Percentiles rank a stretch among this genome's conserved stretches.
These are phyloP conservation scores for Gnomoniopsis sp. DNA, from an alignment of 2,329 filamentous ascomycete species.

Conservation along the genomic window DNA sequence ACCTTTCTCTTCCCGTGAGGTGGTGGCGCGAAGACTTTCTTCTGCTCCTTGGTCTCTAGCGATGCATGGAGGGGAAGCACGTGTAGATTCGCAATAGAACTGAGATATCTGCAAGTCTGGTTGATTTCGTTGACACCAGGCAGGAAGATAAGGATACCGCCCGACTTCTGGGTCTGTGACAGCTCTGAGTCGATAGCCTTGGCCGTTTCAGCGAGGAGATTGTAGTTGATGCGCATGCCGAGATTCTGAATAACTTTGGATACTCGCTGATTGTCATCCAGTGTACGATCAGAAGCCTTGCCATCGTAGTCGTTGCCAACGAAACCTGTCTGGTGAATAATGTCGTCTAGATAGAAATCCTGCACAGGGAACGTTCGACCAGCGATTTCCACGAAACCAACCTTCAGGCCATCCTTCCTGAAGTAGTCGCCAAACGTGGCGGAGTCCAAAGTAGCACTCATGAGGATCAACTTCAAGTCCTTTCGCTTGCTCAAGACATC, in stretches of 20 bases:
- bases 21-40: conserved; percentile 74
- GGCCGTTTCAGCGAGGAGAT: conserved; percentile 76
- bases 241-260: conserved; percentile 69
- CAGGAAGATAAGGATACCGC: conserved; percentile 92
- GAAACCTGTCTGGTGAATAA: conserved; percentile 77
- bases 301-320: conserved; percentile 40
- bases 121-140: conserved; percentile 92
- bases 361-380: conserved; percentile 87
- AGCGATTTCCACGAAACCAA: conserved; percentile 81
- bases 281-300: conserved; percentile 45
- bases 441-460: conserved; percentile 95
- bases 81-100: conserved; percentile 60
- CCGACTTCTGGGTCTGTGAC: conserved; percentile 59
- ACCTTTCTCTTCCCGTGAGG: conserved; percentile 84
- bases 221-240: conserved; percentile 87
- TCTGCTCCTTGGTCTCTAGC: conserved; percentile 82
- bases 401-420: conserved; percentile 59
- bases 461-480: conserved; percentile 85
- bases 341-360: conserved; percentile 86
- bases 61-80: conserved; percentile 90
- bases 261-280: conserved; percentile 32
- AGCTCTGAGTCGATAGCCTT: conserved; percentile 78
- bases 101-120: conserved; percentile 68
- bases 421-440: conserved; percentile 84
- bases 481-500: conserved; percentile 72